These are phyloP conservation scores for Arabidopsis arenosa DNA, from an alignment of 345 rosid species.

Conservation along the genomic window DNA sequence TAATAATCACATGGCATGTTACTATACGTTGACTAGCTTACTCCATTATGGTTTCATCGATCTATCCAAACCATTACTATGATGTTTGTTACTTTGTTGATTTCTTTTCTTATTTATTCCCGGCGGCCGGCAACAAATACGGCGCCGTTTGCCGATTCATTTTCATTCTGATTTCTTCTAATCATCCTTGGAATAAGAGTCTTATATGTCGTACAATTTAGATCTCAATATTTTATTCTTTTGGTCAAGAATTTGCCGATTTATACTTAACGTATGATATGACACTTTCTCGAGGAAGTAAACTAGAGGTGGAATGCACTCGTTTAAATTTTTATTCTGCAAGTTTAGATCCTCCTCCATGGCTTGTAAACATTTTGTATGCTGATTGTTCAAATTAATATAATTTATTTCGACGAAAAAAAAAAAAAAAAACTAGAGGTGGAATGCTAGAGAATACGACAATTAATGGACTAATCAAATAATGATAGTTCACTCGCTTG, in stretches of 20 bases:
- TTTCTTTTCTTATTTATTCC: constrained; percentile 20
- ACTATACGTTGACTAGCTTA: constrained; percentile 42
- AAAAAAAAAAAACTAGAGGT: background rate
- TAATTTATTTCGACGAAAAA: too few relatives aligned
- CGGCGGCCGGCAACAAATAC: constrained; percentile 35
- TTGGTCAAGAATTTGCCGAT: constrained; percentile 19
- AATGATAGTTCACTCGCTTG: background rate
- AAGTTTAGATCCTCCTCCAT: too few relatives aligned
- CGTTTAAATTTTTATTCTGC: too few relatives aligned
- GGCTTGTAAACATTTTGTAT: too few relatives aligned
- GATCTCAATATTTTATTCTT: constrained; percentile 17
- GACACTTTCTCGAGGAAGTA: constrained; percentile 13
- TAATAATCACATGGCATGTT: constrained; percentile 74
- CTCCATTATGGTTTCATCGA: constrained; percentile 35
- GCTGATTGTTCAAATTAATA: too few relatives aligned
- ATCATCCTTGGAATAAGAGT: background rate
- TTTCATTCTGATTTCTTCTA: background rate
- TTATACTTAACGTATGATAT: constrained; percentile 19
- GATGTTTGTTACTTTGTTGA: constrained; percentile 33
- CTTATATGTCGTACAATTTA: background rate
- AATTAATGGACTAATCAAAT: constrained; percentile 2
- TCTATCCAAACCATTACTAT: constrained; percentile 42
- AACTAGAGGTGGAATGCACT: background rate
- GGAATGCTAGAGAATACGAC: constrained; percentile 3
- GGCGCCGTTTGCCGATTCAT: constrained; percentile 27